phyloP scores from a whole-genome alignment of 164 flowering plant genomes.

The Umbilicus rupestris region DNA sequence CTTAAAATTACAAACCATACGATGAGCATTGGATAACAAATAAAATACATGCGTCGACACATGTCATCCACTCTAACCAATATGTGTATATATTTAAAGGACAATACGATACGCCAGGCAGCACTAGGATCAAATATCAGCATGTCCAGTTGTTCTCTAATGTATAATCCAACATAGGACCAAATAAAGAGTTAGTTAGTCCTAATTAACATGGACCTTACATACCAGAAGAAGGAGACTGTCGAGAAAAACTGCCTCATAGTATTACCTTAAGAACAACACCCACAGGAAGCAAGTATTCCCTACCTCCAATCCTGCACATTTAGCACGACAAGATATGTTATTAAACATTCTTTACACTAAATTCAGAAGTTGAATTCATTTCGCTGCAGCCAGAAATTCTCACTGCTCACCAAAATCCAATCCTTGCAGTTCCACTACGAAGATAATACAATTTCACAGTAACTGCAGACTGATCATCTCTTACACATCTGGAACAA shows the following conservation, averaged over 20 bases:
- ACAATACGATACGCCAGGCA: background rate
- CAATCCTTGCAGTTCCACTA: constrained; percentile 92
- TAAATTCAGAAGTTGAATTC: background rate
- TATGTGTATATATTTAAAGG: no score
- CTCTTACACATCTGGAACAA: constrained; percentile 68
- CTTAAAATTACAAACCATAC: background rate
- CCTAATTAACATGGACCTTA: background rate
- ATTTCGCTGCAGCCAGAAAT: background rate
- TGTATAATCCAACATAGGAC: background rate
- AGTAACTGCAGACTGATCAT: constrained; percentile 72
- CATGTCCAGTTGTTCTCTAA: background rate
- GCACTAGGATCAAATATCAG: background rate
- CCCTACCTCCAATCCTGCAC: constrained; percentile 72
- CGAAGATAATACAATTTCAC: constrained; percentile 67
- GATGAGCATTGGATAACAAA: no score
- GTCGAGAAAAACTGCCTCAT: no score
- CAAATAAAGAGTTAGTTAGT: background rate
- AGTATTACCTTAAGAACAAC: constrained; percentile 65
- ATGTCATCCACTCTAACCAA: no score
- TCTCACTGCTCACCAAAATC: constrained; percentile 59
- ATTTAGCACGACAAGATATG: background rate
- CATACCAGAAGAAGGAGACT: background rate
- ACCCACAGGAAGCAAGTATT: constrained; percentile 85
- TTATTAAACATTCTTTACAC: background rate
- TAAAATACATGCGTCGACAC: no score